Base-by-base conservation (phyloP, 768 basidiomycete species). In the Lactifluus pinguis region DNA sequence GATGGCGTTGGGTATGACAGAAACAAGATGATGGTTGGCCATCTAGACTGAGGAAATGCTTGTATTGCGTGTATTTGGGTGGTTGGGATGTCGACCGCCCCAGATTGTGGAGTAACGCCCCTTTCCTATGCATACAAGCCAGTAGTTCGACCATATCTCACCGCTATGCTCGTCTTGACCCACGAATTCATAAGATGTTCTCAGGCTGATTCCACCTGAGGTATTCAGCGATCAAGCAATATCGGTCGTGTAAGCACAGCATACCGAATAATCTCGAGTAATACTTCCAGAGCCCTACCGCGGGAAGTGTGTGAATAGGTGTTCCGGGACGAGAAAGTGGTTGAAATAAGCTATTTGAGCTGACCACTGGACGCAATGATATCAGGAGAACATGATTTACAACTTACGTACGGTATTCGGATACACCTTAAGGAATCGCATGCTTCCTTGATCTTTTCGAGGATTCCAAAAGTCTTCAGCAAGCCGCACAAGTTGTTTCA, bases 121-220 rank as follows among this genome's bases (percentile, higher is more conserved):
- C n/a, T n/a, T n/a, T n/a, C n/a, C n/a, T n/a, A n/a, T n/a, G n/a
- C n/a, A n/a, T n/a, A n/a, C n/a, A n/a, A n/a, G n/a, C n/a, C n/a
- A n/a, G 68, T 95, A 98, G 68, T 98, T 94, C 59, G 77, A 80
- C 95, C 95, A 98, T 39, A 99, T 92, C 57, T 88, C 85, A 9
- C 89, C 91, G 57, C 90, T 88, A 63, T 95, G 91, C 67, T 91
- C 87, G 73, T 98, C 95, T 70, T 89, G 86, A 17, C 94, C 94
- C 49, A 97, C 94, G 68, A 92, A 97, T 70, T 98, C 95, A 71
- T 93, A 98, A 13, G 94, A 90, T 67, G 90, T 87, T 42, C 84
- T 76, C 65, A 86, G 85, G 69, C 87, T 89, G 65, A 54, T 64
- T 68, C 67, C 61, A n/a, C n/a, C n/a, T n/a, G n/a, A 61, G 64